A percentile compares a stretch with the other conserved stretches of the same genome.
Evolutionary conservation across 495 filamentous ascomycete species (phyloP).

Genomic region (Clavariopsis aquatica): DNA sequence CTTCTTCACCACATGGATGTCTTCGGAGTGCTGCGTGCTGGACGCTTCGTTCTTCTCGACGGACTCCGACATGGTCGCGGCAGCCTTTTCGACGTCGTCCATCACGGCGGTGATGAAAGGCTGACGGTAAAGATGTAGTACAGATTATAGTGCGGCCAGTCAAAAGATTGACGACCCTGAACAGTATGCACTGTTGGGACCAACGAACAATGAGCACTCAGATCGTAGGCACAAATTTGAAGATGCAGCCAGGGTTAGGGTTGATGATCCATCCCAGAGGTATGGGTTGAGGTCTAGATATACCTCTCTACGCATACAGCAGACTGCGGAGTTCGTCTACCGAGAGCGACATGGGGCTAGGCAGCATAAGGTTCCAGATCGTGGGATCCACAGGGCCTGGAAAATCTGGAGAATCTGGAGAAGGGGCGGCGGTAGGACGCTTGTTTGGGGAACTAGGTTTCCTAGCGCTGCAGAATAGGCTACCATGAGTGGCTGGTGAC

Average conservation of each 20-base stretch:
- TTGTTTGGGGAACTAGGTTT: not conserved
- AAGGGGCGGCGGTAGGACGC: not conserved
- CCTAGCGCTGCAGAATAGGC: not conserved
- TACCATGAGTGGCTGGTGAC: not conserved
- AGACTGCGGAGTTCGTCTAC: constrained; percentile 13
- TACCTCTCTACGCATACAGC: not conserved
- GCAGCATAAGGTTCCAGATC: constrained; percentile 12
- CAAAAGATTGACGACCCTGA: too few species aligned
- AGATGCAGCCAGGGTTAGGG: not conserved
- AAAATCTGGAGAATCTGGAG: constrained; percentile 17
- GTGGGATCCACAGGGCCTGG: not conserved
- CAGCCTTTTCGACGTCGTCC: constrained; percentile 16
- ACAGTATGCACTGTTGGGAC: too few species aligned
- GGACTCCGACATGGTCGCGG: constrained; percentile 21
- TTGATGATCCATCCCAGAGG: not conserved
- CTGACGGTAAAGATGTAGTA: not conserved
- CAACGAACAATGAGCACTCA: not conserved
- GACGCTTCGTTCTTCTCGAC: constrained; percentile 14
- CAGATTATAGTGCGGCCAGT: too few species aligned
- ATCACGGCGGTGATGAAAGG: not conserved
- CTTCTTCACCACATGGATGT: constrained; percentile 36
- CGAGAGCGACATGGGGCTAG: constrained; percentile 11
- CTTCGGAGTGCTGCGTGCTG: constrained; percentile 9
- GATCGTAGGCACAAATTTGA: not conserved
- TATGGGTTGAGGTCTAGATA: not conserved